phyloP scores from a whole-genome alignment of 768 basidiomycete genomes.

The Kwoniella sp. region DNA sequence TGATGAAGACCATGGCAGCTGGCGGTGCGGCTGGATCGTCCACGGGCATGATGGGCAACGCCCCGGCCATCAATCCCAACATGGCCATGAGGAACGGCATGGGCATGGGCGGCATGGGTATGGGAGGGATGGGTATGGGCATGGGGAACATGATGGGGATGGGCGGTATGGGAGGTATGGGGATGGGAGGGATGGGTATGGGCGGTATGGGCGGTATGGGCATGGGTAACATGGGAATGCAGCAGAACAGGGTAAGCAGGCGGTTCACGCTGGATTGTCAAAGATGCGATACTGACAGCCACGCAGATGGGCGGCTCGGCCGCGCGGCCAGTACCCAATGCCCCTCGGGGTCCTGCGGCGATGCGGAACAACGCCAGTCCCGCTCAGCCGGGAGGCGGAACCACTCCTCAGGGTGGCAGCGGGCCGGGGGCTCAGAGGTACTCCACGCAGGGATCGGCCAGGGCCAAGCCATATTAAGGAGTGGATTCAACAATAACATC shows the following conservation, averaged over 20 bases:
- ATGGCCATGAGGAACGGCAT: conserved; percentile 38
- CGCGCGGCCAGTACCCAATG: conserved; percentile 37
- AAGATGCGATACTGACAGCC: background rate
- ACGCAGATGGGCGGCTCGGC: conserved; percentile 2
- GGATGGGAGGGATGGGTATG: conserved; percentile 23
- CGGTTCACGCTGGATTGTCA: background rate
- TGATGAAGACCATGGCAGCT: conserved; percentile 53
- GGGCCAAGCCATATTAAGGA: conserved; percentile 47
- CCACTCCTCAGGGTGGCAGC: conserved; percentile 8
- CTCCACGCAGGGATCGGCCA: conserved; percentile 45
- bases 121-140: conserved; percentile 26
- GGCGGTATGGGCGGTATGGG: conserved; percentile 22
- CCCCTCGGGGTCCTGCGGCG: conserved; percentile 48
- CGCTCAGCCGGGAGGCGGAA: background rate
- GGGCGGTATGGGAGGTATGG: conserved; percentile 48
- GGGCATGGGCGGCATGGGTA: conserved; percentile 4
- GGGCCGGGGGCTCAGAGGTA: conserved; percentile 41
- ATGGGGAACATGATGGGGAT: conserved; percentile 28
- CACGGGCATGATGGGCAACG: conserved; percentile 38
- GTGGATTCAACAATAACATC: too few species aligned
- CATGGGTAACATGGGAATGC: conserved; percentile 18
- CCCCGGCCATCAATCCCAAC: conserved; percentile 45
- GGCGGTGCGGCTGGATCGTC: conserved; percentile 4
- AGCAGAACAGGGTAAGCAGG: conserved; percentile 15
- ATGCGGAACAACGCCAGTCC: conserved; percentile 33